Percentiles rank a stretch among this genome's conserved stretches.
Conservation (phyloP, 2,329 filamentous ascomycete species). For the Cephalotrichum gorgonifer region DNA sequence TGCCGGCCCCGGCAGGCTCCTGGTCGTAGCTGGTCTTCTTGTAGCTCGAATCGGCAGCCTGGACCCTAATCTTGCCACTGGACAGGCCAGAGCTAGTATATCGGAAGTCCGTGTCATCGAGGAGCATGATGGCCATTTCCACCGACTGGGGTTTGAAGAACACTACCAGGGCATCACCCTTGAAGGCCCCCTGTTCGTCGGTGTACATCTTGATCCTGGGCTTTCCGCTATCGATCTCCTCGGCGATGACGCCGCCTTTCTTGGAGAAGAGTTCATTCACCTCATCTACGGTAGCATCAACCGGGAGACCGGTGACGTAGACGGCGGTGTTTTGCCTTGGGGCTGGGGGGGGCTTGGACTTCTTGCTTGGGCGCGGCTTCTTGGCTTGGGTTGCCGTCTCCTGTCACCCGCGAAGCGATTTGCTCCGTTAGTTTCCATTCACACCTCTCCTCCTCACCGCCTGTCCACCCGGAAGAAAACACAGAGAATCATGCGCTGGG, state of each 20-base stretch:
- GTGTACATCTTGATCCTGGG: constrained; percentile 91
- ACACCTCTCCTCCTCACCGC: not conserved
- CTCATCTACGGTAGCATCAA: constrained; percentile 69
- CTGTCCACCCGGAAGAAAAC: not conserved
- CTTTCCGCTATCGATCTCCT: constrained; percentile 80
- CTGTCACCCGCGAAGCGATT: not conserved
- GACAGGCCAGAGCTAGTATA: constrained; percentile 40
- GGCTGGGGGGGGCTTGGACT: constrained; percentile 35
- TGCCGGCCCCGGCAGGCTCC: constrained; percentile 13
- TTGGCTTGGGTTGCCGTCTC: not conserved
- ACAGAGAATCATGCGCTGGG: not conserved
- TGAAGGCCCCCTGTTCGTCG: constrained; percentile 73
- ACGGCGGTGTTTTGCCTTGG: constrained; percentile 74
- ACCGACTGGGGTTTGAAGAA: constrained; percentile 97
- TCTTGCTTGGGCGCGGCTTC: constrained; percentile 28
- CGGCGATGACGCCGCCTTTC: constrained; percentile 83
- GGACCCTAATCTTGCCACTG: constrained; percentile 64
- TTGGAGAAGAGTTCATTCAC: constrained; percentile 72
- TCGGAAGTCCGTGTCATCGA: constrained; percentile 76
- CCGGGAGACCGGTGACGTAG: constrained; percentile 80
- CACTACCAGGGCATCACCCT: constrained; percentile 85
- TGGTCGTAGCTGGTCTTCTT: constrained; percentile 71
- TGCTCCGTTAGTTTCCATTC: constrained; percentile 4
- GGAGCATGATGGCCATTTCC: constrained; percentile 66
- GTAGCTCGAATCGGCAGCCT: constrained; percentile 80